Conservation (phyloP, 2,329 filamentous ascomycete genomes). For the Herpotrichia juniperi region DNA sequence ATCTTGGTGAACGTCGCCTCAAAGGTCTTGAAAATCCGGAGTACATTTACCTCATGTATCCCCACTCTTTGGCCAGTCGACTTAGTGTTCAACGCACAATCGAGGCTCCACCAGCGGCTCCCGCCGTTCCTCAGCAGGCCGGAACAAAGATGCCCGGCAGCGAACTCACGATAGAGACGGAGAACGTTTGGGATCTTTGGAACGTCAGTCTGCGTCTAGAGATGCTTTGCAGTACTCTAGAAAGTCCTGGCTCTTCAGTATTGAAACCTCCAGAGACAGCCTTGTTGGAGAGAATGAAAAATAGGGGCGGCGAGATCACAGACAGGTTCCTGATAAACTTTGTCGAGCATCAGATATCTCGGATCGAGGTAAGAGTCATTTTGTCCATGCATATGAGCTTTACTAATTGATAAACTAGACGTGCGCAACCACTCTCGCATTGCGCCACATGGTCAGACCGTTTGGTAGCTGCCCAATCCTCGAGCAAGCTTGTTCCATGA, state of each 20-base stretch:
- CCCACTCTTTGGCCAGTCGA: conserved; percentile 82
- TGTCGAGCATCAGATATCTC: conserved; percentile 91
- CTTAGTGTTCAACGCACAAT: conserved; percentile 70
- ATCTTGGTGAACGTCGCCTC: conserved; percentile 91
- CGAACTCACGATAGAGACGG: conserved; percentile 78
- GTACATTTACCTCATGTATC: conserved; percentile 93
- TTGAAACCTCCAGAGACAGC: conserved; percentile 83
- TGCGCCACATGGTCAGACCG: conserved; percentile 80
- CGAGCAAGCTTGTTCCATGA: conserved; percentile 79
- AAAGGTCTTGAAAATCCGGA: conserved; percentile 98
- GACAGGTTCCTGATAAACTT: conserved; percentile 89
- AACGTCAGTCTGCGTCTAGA: conserved; percentile 86
- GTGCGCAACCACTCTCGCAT: conserved; percentile 76
- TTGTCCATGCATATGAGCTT: neutral
- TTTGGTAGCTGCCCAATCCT: conserved; percentile 68
- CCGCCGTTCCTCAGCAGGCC: conserved; percentile 53
- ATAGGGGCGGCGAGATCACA: conserved; percentile 80
- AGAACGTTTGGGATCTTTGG: conserved; percentile 89
- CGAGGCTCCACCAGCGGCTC: conserved; percentile 47
- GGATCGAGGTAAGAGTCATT: conserved; percentile 79
- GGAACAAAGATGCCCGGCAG: conserved; percentile 68
- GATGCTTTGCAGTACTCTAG: conserved; percentile 89
- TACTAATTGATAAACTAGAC: conserved; percentile 61
- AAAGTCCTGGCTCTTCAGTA: conserved; percentile 67
- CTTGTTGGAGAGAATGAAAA: conserved; percentile 75